Evolutionary conservation across 2,329 filamentous ascomycete genomes (phyloP), one percentile per base, ranked within the genome.

Genomic region (Colletotrichum camelliae): DNA sequence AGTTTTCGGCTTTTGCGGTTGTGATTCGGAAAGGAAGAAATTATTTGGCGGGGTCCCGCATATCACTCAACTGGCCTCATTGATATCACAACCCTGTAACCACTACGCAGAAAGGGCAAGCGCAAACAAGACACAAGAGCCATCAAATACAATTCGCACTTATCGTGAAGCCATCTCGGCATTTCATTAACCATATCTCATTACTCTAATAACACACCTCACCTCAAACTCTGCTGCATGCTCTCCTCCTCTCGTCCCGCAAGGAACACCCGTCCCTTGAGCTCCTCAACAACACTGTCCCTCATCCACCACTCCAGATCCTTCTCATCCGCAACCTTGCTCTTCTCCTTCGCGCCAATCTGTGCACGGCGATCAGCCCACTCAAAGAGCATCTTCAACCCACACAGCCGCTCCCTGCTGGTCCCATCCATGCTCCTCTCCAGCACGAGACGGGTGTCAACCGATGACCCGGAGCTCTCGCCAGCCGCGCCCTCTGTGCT

Each of bases 361-460:
- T 81, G 80, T 33, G 79, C 85, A 33, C 89, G 86, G 75, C 85
- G 84, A 61, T 88, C 87, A 2, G 85, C 87, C 91, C 91, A 92
- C 80, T 90, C 90, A 77, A 92, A 92, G 24, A 92, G 80, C 64
- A 91, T 77, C 62, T 85, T 86, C 7, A 90, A 80, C 0, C 89
- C 90, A 16, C 91, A 82, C 27, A 92, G 82, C 2, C 81, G 72
- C 78, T 86, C 85, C 37, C 85, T 81, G 13, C 79, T 81, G 78
- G 87, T 86, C 3, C 83, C 84, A 5, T 86, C 84, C 64, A 87
- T 72, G 39, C 88, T 87, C 27, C 86, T 85, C 78, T 90, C 91
- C 64, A 98, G 87, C 74, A 93, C 90, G 31, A 98, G 85, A 52
- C 93, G 88, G 37, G 92, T 91, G 81, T 98, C 96, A 1, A 97